Conservation (phyloP, 1,284 basidiomycete species). For the Moesziomyces aphidis region DNA sequence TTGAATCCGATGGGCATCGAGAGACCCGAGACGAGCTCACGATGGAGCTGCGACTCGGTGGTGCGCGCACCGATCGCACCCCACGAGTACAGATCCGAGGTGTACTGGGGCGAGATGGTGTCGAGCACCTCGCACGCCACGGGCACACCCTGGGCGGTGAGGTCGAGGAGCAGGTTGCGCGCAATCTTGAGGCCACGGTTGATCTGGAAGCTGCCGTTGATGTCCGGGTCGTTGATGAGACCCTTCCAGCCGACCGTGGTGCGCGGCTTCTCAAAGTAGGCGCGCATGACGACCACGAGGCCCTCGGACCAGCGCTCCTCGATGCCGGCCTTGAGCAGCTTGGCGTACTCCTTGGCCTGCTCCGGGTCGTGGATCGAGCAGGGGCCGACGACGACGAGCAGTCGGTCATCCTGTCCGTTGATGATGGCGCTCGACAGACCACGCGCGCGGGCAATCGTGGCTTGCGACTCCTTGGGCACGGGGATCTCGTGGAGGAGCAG, state of each 20-base stretch:
- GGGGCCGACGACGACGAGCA: constrained; percentile 75
- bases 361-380: constrained; percentile 93
- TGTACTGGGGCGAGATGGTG: constrained; percentile 72
- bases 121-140: constrained; percentile 94
- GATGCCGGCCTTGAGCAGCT: constrained; percentile 59
- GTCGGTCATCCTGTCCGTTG: constrained; percentile 64
- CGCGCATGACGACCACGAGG: constrained; percentile 91
- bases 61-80: constrained; percentile 97
- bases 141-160: constrained; percentile 88
- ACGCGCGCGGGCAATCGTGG: constrained; percentile 61
- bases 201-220: constrained; percentile 94
- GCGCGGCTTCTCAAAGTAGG: constrained; percentile 88
- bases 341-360: constrained; percentile 91
- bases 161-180: constrained; percentile 86
- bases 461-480: constrained; percentile 48
- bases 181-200: constrained; percentile 86
- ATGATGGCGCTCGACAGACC: constrained; percentile 56
- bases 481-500: constrained; percentile 65
- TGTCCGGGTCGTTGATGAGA: constrained; percentile 78
- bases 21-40: constrained; percentile 67
- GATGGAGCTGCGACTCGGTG: constrained; percentile 73
- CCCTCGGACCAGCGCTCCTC: constrained; percentile 72
- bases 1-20: constrained; percentile 82
- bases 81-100: constrained; percentile 84
- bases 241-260: constrained; percentile 84